Base-by-base conservation (phyloP, 2,329 filamentous ascomycete species). In the Ramularia endophylla region DNA sequence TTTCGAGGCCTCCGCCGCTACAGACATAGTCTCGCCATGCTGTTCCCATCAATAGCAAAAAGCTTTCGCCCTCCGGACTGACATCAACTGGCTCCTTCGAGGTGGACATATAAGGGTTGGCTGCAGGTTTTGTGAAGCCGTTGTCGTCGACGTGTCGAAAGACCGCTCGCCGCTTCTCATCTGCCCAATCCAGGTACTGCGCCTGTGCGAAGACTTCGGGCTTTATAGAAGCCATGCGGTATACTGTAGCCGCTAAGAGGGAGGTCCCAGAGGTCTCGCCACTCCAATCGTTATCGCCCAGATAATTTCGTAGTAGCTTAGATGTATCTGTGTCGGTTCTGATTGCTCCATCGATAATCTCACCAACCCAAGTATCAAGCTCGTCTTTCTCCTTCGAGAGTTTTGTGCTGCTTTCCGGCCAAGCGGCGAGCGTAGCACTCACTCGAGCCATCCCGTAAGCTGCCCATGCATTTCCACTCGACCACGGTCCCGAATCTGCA, bases 181-280 rank as follows among this genome's bases (percentile, higher is more conserved):
- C 52, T 8, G 70, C 70, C 71, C 71, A 73, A 3, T 50, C 43
- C 3, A 64, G 22, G 11, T 25, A 25, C 22, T 25, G n/a, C 22
- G 22, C 11, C 22, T 6, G 22, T 25, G 22, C 22, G 22, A 25
- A 25, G 11, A 25, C 11, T 11, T 25, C 22, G 22, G 22, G 22
- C 22, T 6, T 11, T 25, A 25, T 25, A 11, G 6, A 6, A 6
- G 22, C 22, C 22, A 73, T 63, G 3, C 71, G 64, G 49, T 72
- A 72, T 9, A 60, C 62, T 1, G 65, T 64, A 13, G 70, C 65
- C 16, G 68, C 58, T 15, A 74, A 49, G 16, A 74, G 49, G 3
- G 68, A 60, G 4, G 70, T 75, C 9, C 71, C 72, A 8, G 70
- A 65, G 4, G 68, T 65, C 52, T 75, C 72, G 2, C 65, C 68